phyloP scores from a whole-genome alignment of 371 early-diverging fungal species.

The Mucor racemosus region DNA sequence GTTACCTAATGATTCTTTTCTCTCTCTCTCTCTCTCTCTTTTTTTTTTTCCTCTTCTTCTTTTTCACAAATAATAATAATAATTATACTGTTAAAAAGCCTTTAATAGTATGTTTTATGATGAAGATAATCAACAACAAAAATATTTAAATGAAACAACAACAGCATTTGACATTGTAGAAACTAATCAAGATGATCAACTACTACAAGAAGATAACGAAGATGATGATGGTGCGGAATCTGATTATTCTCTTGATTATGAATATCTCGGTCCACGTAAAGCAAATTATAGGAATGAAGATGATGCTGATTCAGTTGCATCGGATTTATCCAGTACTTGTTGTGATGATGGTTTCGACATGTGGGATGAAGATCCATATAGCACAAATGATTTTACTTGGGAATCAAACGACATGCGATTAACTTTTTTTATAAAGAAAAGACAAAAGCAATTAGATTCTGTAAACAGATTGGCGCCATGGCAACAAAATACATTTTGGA shows the following conservation, averaged over 20 bases:
- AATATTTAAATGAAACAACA: background rate
- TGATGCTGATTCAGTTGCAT: conserved; percentile 48
- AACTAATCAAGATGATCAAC: no score
- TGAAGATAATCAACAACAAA: conserved; percentile 11
- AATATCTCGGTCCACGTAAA: conserved; percentile 49
- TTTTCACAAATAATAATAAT: background rate
- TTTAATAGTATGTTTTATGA: conserved; percentile 16
- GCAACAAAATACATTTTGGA: conserved; percentile 39
- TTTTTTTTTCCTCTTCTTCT: background rate
- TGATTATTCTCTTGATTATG: conserved; percentile 53
- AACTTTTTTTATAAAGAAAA: conserved; percentile 39
- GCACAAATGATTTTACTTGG: conserved; percentile 59
- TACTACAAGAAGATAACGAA: background rate
- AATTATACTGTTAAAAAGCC: background rate
- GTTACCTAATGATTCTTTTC: conserved; percentile 13
- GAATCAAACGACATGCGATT: conserved; percentile 54
- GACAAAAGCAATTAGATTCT: conserved; percentile 22
- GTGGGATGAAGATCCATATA: conserved; percentile 59
- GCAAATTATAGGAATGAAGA: conserved; percentile 42
- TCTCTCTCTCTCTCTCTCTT: conserved; percentile 13
- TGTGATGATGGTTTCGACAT: conserved; percentile 45
- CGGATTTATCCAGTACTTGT: conserved; percentile 39
- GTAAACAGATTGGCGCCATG: conserved; percentile 26
- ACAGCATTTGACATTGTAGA: conserved; percentile 5
- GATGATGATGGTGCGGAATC: conserved; percentile 35